These are phyloP conservation scores for Climacium dendroides DNA, from an alignment of 225 moss, liverwort and hornwort genomes.

Conservation along the genomic window DNA sequence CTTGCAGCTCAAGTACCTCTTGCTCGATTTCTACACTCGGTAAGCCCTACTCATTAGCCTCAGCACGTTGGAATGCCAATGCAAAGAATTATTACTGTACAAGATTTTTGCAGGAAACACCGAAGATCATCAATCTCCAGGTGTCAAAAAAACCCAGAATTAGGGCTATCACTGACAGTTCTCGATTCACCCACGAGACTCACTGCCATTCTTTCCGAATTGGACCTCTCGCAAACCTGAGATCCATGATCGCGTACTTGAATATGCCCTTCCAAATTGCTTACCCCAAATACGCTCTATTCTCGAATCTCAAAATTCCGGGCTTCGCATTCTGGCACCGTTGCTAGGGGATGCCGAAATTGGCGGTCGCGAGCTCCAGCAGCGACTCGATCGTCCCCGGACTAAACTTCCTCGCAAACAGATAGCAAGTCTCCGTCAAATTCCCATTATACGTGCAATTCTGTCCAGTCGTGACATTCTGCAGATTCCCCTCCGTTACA, in stretches of 20 bases:
- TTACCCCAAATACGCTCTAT: not conserved
- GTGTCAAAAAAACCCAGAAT: not conserved
- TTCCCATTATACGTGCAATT: conserved; percentile 35
- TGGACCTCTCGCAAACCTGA: not conserved
- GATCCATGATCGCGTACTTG: not conserved
- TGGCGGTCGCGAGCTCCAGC: conserved; percentile 11
- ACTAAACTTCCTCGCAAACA: conserved; percentile 34
- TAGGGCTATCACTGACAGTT: not conserved
- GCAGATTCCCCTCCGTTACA: not conserved
- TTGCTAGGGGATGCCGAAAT: conserved; percentile 15
- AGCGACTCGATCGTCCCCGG: conserved; percentile 8
- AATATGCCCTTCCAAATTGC: not conserved
- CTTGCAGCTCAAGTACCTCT: not conserved
- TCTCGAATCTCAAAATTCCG: not conserved
- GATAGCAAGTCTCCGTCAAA: conserved; percentile 5
- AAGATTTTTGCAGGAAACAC: not conserved
- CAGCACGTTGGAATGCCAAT: not conserved
- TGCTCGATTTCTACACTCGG: not conserved
- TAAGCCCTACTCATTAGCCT: not conserved
- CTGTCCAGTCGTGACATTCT: not conserved
- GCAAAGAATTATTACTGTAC: not conserved
- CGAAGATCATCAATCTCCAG: not conserved
- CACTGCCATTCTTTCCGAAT: not conserved
- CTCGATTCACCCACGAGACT: not conserved
- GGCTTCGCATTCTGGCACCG: not conserved